Evolutionary conservation across 192 early-diverging fungal species (phyloP).

Genomic region (Pilobolus umbonatus): DNA sequence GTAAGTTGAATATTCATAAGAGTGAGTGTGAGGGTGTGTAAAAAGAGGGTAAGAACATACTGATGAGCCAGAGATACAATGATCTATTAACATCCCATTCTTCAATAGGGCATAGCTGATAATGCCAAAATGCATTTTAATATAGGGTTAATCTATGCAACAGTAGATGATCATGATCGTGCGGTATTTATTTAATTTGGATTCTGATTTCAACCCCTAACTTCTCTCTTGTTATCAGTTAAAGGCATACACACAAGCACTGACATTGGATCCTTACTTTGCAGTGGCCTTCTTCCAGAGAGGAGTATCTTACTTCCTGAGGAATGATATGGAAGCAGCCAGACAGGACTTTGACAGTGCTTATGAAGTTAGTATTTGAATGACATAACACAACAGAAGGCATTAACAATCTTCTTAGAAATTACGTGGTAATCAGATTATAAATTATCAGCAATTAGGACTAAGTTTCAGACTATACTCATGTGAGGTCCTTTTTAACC

Average conservation of each 20-base stretch:
- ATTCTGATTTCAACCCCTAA: slow-evolving; percentile 3
- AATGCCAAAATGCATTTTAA: slow-evolving; percentile 96
- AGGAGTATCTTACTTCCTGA: slow-evolving; percentile 77
- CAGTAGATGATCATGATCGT: slow-evolving; percentile 63
- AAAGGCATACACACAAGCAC: slow-evolving; percentile 63
- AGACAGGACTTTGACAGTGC: slow-evolving; percentile 78
- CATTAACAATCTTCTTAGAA: slow-evolving; percentile 41
- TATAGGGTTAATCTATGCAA: slow-evolving; percentile 79
- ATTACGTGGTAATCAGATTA: slow-evolving; percentile 78
- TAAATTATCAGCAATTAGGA: slow-evolving; percentile 95
- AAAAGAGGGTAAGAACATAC: no score
- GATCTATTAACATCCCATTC: not conserved
- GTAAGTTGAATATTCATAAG: slow-evolving; percentile 36
- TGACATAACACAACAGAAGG: not conserved
- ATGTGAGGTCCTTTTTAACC: slow-evolving; percentile 90
- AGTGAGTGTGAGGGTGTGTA: not conserved
- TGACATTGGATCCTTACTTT: slow-evolving; percentile 80
- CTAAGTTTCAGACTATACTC: slow-evolving; percentile 84
- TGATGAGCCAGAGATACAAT: not conserved
- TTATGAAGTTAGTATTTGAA: slow-evolving; percentile 47
- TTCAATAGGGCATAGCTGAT: slow-evolving; percentile 71
- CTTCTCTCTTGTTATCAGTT: slow-evolving; percentile 50
- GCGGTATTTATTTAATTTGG: slow-evolving; percentile 55
- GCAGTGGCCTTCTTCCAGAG: slow-evolving; percentile 92
- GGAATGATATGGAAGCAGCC: slow-evolving; percentile 64